Evolutionary conservation across 192 early-diverging fungal species (phyloP), one percentile per base, ranked within the genome.

Genomic region (Phycomyces nitens): DNA sequence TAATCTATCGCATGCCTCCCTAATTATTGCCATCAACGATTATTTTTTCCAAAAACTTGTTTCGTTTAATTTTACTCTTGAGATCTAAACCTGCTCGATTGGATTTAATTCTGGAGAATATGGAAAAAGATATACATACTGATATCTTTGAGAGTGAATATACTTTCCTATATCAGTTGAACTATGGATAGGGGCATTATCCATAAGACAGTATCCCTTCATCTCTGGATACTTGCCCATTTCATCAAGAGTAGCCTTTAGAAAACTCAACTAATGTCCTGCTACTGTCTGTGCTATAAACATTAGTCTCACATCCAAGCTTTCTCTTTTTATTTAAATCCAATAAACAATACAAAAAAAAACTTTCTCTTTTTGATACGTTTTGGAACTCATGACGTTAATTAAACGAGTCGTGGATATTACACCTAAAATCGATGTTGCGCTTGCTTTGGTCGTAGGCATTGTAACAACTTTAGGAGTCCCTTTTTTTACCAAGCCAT

Each of bases 91-190:
- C 51, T 73, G 56, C 56, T 73, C 65, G 41, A 73, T 73, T 64
- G 65, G 65, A 60, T 73, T 73, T 11, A 73, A 57, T 52, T 55
- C 54, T 53, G 71, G 65, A 29, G 62, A 68, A 60, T 73, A 68
- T n/a, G 71, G 60, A 41, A 65, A 65, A 53, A 68, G 41, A 60
- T 60, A 68, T 29, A 73, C 55, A 27, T 43, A 63, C 6, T 20
- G 38, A 49, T 73, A 64, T 42, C 66, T 43, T 42, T 56, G 24
- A 53, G 59, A 53, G 41, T 62, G 38, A 53, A 73, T 64, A 39
- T 60, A 56, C 34, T 58, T 64, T 55, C 59, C 42, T 53, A 65
- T 65, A 56, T 60, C 52, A 29, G 34, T 60, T 56, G 62, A 56
- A 42, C 53, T 65, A 56, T 56, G 63, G 57, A 71, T 65, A 44